Base-by-base conservation (phyloP, 129 eudicot species). In the Flaveria sonorensis region DNA sequence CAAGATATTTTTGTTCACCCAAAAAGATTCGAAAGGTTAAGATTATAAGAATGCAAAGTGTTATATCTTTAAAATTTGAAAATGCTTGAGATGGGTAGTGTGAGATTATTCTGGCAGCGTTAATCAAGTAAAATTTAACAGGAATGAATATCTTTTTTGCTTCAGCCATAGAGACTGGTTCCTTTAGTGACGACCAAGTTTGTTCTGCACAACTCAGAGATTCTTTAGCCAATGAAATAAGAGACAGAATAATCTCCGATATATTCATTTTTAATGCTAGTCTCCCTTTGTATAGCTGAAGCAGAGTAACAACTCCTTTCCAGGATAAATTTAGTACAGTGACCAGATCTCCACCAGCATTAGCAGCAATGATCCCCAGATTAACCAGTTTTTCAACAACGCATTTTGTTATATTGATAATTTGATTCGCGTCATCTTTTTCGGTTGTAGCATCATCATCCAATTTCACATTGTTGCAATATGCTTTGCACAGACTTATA, bases 271-370 rank as follows among this genome's bases (percentile, higher is more conserved):
- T 89, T 48, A 61, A 76, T 71, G 93, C 90, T 71, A 94, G 84
- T 47, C 73, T 52, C 42, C 92, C 96, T 74, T 85, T 86, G 52
- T 85, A 88, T 48, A 94, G 87, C 92, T 94, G 98, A 79, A 91
- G 96, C 83, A 94, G 74, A 24, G 88, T 71, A 74, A 94, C 96
- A 46, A 94, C 98, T 53, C 98, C 97, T 94, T 94, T 94, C 98
- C 98, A 91, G 62, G 98, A 91, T 81, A 89, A 48, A 83, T 94
- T 94, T 46, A 94, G 86, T 46, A 94, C 68, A 70, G 73, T 73
- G 11, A 91, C 98, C 70, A 91, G 84, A 85, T 82, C 88, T 70
- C 98, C 98, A 43, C 98, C 98, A 78, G 86, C 87, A 83, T 86
- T 87, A 64, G 93, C 98, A 48, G 97, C 96, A 81, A 87, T 77